These are phyloP conservation scores for Licmophora abbreviata DNA, from an alignment of 108 stramenopile species.

Conservation along the genomic window DNA sequence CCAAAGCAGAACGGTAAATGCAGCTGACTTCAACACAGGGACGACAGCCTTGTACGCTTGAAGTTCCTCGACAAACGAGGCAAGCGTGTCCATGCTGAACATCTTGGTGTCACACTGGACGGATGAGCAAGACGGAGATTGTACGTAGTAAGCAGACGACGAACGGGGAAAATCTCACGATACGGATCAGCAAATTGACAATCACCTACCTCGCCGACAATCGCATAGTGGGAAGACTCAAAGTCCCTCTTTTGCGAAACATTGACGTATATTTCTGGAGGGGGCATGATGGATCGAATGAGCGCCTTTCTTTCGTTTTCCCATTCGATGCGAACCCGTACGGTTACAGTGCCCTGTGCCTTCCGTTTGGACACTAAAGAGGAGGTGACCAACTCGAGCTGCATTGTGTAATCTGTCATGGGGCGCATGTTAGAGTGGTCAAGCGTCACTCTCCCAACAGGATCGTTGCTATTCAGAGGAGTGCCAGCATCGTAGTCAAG, in stretches of 20 bases:
- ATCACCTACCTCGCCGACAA: constrained; percentile 29
- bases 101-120: not conserved
- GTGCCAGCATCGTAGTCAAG: constrained; percentile 27
- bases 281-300: constrained; percentile 16
- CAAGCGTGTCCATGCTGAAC: not conserved
- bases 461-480: constrained; percentile 17
- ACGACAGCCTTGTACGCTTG: constrained; percentile 17
- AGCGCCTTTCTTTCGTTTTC: constrained; percentile 21
- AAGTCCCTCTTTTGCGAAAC: constrained; percentile 53
- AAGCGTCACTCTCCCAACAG: constrained; percentile 37
- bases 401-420: constrained; percentile 35
- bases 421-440: constrained; percentile 45
- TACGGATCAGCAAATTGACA: not conserved
- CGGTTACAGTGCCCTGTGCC: constrained; percentile 7
- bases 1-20: constrained; percentile 62
- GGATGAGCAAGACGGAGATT: not conserved
- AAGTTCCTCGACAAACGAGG: constrained; percentile 28
- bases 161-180: not conserved
- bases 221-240: constrained; percentile 45
- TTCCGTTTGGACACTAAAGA: constrained; percentile 1
- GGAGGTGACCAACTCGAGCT: constrained; percentile 25
- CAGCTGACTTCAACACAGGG: constrained; percentile 39
- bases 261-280: constrained; percentile 50
- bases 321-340: constrained; percentile 21
- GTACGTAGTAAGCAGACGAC: not conserved